Percentiles rank a stretch among this genome's conserved stretches.
These are phyloP conservation scores for Nigrospora sphaerica DNA, from an alignment of 2,329 filamentous ascomycete genomes.

Conservation along the genomic window DNA sequence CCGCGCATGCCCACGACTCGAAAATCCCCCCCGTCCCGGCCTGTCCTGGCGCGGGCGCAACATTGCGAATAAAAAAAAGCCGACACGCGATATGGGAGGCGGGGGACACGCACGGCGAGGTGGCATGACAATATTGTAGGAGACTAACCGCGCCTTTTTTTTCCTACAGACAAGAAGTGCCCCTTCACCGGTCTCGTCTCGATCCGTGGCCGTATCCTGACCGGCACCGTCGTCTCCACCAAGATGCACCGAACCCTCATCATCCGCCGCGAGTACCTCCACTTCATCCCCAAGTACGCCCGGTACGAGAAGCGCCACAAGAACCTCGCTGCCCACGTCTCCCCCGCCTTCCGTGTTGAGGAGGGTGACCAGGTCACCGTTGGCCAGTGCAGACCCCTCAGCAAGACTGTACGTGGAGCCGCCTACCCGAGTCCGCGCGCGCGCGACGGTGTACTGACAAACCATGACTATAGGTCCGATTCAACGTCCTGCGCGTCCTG, in stretches of 20 bases:
- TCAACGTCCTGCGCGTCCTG: conserved; percentile 99
- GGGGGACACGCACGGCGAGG: neutral
- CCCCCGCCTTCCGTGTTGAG: conserved; percentile 99
- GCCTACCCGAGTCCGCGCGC: neutral
- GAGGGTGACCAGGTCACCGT: conserved; percentile 99
- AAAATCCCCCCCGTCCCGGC: no score
- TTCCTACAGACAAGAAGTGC: conserved; percentile 96
- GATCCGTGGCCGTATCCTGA: conserved; percentile 99
- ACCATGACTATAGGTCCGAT: conserved; percentile 65
- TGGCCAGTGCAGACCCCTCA: conserved; percentile 97
- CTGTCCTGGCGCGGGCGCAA: no score
- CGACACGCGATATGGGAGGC: neutral
- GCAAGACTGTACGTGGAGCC: conserved; percentile 84
- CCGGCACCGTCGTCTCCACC: conserved; percentile 97
- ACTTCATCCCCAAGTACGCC: conserved; percentile 99
- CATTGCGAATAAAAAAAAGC: neutral
- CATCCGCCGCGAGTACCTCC: conserved; percentile 99
- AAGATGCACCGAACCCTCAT: conserved; percentile 99
- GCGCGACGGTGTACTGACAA: neutral
- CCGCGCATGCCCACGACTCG: conserved; percentile 15
- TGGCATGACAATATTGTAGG: neutral
- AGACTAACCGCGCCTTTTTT: neutral
- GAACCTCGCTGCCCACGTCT: conserved; percentile 99
- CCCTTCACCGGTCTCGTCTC: conserved; percentile 98
- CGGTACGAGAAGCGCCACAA: conserved; percentile 99